Conservation (phyloP, 306 rosid species). For the Glycine tomentella region DNA sequence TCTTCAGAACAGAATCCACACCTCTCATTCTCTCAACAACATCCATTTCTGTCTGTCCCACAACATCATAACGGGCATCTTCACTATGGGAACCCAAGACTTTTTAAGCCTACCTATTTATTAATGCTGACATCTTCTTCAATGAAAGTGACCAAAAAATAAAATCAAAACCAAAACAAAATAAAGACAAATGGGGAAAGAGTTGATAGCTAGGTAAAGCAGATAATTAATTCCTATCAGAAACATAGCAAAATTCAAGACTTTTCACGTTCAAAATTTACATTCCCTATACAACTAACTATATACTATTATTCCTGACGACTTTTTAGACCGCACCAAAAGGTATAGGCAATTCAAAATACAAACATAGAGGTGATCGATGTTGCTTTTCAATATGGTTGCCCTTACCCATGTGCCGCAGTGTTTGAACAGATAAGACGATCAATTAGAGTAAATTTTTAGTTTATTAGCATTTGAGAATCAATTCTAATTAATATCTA, state of each 20-base stretch:
- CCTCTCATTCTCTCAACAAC: not conserved
- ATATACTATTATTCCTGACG: not conserved
- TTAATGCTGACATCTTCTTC: conserved; percentile 8
- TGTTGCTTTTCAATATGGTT: conserved; percentile 20
- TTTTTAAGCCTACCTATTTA: conserved; percentile 10
- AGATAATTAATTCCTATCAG: not conserved
- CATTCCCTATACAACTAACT: conserved; percentile 11
- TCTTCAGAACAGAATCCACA: conserved; percentile 1
- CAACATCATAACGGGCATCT: conserved; percentile 39
- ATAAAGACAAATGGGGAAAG: not conserved
- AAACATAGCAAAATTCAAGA: not conserved
- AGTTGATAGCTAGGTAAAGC: not conserved
- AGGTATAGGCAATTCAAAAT: too few species aligned
- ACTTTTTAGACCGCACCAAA: too few species aligned
- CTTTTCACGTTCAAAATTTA: conserved; percentile 34
- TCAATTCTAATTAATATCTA: too few species aligned
- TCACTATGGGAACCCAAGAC: conserved; percentile 10
- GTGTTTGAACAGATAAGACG: too few species aligned
- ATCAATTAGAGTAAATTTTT: too few species aligned
- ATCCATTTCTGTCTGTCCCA: conserved; percentile 2
- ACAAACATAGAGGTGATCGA: not conserved
- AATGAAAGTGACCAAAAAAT: not conserved
- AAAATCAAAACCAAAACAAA: not conserved
- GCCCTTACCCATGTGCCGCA: conserved; percentile 14
- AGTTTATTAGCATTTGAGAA: too few species aligned